A percentile compares a stretch with the other conserved stretches of the same genome.
Evolutionary conservation across 768 basidiomycete genomes (phyloP).

Genomic region (Lactarius akahatsu): DNA sequence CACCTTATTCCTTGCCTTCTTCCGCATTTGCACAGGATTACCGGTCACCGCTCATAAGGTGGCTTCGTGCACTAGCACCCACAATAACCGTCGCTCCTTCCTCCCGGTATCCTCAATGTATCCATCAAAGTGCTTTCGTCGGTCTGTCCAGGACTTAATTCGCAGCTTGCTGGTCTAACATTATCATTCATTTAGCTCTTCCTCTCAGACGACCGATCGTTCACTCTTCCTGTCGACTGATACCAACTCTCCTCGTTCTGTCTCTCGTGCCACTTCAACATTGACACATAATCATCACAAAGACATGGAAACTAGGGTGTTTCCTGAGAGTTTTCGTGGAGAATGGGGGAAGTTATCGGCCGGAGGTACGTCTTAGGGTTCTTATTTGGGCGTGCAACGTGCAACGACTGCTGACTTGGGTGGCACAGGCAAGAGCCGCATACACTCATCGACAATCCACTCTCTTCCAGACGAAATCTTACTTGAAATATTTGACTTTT

Average conservation of each 20-base stretch:
- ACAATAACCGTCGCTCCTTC: neutral
- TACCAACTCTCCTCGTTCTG: neutral
- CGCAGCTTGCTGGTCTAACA: neutral
- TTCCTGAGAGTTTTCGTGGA: neutral
- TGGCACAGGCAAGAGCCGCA: neutral
- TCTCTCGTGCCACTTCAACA: neutral
- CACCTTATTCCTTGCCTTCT: neutral
- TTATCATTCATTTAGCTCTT: neutral
- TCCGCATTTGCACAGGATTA: conserved; percentile 4
- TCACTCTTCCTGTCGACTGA: neutral
- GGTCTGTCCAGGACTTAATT: neutral
- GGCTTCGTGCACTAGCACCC: neutral
- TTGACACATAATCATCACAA: neutral
- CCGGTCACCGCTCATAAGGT: neutral
- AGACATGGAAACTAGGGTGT: neutral
- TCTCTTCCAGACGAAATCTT: neutral
- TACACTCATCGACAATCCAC: neutral
- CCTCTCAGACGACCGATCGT: neutral
- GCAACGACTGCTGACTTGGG: neutral
- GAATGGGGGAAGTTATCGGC: neutral
- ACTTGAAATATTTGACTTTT: neutral
- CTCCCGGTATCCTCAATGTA: neutral
- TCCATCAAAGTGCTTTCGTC: neutral
- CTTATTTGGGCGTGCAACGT: neutral
- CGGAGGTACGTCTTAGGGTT: conserved; percentile 2